A percentile compares a stretch with the other conserved stretches of the same genome.
Conservation (phyloP, 805 yeast species). For the Myxozyma mucilagina region DNA sequence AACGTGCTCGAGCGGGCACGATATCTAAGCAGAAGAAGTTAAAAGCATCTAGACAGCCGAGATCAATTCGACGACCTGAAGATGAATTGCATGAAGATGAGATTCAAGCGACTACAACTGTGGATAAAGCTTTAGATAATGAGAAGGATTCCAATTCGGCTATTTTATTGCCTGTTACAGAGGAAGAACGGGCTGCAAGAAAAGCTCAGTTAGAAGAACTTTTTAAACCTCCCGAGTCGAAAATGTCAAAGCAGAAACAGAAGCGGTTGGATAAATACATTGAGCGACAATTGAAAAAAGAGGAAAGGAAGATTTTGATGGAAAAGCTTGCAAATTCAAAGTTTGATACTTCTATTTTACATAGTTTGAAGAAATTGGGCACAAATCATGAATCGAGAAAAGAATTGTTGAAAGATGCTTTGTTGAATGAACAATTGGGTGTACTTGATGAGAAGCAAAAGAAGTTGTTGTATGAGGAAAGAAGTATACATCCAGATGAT, state of each 20-base stretch:
- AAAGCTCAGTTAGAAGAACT: slow-evolving; percentile 65
- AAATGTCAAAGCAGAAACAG: slow-evolving; percentile 67
- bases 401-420: slow-evolving; percentile 73
- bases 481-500: slow-evolving; percentile 57
- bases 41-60: slow-evolving; percentile 67
- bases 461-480: slow-evolving; percentile 68
- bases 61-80: slow-evolving; percentile 52
- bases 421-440: slow-evolving; percentile 70
- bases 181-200: slow-evolving; percentile 61
- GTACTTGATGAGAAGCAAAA: slow-evolving; percentile 61
- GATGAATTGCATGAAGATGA: slow-evolving; percentile 34
- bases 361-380: slow-evolving; percentile 77
- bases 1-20: slow-evolving; percentile 82
- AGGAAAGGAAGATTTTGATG: slow-evolving; percentile 77
- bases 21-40: slow-evolving; percentile 74
- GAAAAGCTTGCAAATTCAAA: slow-evolving; percentile 65
- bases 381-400: slow-evolving; percentile 65
- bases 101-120: not conserved
- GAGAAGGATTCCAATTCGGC: slow-evolving; percentile 57
- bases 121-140: not conserved
- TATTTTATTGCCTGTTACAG: slow-evolving; percentile 60
- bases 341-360: slow-evolving; percentile 68
- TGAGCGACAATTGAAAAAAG: slow-evolving; percentile 83
- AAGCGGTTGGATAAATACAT: slow-evolving; percentile 87
- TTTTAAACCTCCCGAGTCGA: slow-evolving; percentile 63